A percentile compares a stretch with the other conserved stretches of the same genome.
Conservation (phyloP, 1,139 yeast genomes). For the Arxiozyma telluris region DNA sequence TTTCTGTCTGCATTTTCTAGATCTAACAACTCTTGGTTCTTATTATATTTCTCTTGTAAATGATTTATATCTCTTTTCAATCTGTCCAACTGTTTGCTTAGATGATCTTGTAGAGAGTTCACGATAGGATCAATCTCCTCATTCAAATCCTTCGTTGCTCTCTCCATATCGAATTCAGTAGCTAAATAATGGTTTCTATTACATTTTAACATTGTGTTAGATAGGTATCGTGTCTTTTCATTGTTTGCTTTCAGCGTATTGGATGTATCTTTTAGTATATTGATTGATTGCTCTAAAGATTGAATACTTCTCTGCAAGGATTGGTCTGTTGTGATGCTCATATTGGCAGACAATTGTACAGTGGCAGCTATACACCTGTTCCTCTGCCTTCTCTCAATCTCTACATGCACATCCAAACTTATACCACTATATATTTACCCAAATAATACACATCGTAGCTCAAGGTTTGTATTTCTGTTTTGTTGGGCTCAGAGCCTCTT, state of each 20-base stretch:
- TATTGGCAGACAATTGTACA: not conserved
- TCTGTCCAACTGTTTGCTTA: slow-evolving; percentile 25
- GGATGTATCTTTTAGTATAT: slow-evolving; percentile 15
- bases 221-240: slow-evolving; percentile 16
- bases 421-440: too few species aligned
- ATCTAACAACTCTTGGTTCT: slow-evolving; percentile 17
- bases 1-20: not conserved
- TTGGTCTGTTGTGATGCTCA: slow-evolving; percentile 13
- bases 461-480: too few species aligned
- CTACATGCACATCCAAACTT: too few species aligned
- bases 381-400: too few species aligned
- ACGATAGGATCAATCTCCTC: slow-evolving; percentile 35
- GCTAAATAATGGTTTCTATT: slow-evolving; percentile 32
- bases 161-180: slow-evolving; percentile 35
- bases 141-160: slow-evolving; percentile 31
- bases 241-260: slow-evolving; percentile 13
- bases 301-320: slow-evolving; percentile 18
- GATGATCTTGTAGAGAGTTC: slow-evolving; percentile 29
- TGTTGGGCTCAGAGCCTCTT: too few species aligned
- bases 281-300: slow-evolving; percentile 18
- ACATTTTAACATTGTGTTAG: slow-evolving; percentile 21
- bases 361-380: not conserved
- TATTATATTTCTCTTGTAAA: slow-evolving; percentile 16
- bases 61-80: slow-evolving; percentile 13
- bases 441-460: too few species aligned